Evolutionary conservation across 176 grass and related monocot species (phyloP).

Genomic region (Themeda triandra): DNA sequence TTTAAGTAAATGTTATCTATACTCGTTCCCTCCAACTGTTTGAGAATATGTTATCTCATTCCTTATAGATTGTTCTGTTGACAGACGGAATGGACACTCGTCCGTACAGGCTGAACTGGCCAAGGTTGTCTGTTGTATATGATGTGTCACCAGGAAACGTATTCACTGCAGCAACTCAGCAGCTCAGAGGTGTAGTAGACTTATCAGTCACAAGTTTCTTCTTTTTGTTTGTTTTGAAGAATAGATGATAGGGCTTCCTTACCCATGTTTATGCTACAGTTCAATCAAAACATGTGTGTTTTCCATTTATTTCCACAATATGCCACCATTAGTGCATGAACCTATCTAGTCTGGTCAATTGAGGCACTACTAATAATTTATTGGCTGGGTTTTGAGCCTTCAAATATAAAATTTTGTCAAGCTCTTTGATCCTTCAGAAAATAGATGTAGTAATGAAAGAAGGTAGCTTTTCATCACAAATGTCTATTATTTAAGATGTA

Average conservation of each 20-base stretch:
- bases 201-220: background rate
- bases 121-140: constrained; percentile 62
- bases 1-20: constrained; percentile 24
- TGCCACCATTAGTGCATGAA: background rate
- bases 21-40: background rate
- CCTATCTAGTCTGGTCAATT: background rate
- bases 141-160: constrained; percentile 73
- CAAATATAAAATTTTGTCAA: background rate
- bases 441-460: background rate
- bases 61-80: constrained; percentile 90
- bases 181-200: constrained; percentile 58
- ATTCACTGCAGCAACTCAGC: constrained; percentile 42
- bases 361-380: background rate
- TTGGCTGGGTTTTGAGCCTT: background rate
- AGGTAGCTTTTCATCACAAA: background rate
- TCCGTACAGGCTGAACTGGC: constrained; percentile 90
- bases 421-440: background rate
- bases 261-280: background rate
- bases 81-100: constrained; percentile 99
- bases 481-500: background rate
- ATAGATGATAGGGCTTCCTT: background rate
- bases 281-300: background rate
- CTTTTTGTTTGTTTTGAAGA: background rate
- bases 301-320: background rate
- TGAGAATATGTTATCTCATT: constrained; percentile 51